Percentiles rank a stretch among this genome's conserved stretches.
Evolutionary conservation across 352 stramenopile genomes (phyloP).

Genomic region (Phytopythium boreale): DNA sequence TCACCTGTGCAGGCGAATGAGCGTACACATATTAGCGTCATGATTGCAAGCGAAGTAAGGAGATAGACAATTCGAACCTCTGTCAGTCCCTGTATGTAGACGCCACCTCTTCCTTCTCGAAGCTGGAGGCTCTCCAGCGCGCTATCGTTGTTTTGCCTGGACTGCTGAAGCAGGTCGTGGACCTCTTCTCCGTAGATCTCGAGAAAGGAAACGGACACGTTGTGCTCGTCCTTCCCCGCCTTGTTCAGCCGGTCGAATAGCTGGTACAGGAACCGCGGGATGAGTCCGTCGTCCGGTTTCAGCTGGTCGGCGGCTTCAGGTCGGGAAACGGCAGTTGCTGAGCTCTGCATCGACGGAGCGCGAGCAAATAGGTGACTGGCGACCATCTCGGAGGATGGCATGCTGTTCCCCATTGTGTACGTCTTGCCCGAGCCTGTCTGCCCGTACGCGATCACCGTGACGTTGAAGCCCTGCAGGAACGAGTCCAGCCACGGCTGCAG

Average conservation of each 20-base stretch:
- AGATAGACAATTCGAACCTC: constrained; percentile 29
- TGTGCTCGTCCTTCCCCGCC: constrained; percentile 28
- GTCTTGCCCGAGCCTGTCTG: constrained; percentile 86
- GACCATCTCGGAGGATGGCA: constrained; percentile 36
- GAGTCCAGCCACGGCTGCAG: constrained; percentile 77
- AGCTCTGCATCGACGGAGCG: constrained; percentile 4
- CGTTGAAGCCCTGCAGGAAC: constrained; percentile 89
- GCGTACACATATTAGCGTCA: constrained; percentile 1
- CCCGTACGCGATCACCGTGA: constrained; percentile 85
- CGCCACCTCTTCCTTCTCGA: constrained; percentile 60
- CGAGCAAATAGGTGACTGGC: constrained; percentile 33
- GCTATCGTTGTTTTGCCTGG: constrained; percentile 22
- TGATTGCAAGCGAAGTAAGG: neutral
- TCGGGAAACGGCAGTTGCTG: constrained; percentile 8
- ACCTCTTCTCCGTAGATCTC: constrained; percentile 99
- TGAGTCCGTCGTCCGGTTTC: constrained; percentile 66
- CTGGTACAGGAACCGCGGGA: constrained; percentile 82
- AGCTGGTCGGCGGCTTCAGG: constrained; percentile 18
- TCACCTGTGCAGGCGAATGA: constrained; percentile 25
- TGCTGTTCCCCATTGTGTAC: constrained; percentile 80
- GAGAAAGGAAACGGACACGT: constrained; percentile 87
- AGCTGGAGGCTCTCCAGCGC: constrained; percentile 58
- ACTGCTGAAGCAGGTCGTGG: constrained; percentile 88
- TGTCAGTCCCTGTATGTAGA: constrained; percentile 78
- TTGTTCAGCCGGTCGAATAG: constrained; percentile 52